Evolutionary conservation across 129 eudicot species (phyloP).

Genomic region (Heracleum sosnowskyi): DNA sequence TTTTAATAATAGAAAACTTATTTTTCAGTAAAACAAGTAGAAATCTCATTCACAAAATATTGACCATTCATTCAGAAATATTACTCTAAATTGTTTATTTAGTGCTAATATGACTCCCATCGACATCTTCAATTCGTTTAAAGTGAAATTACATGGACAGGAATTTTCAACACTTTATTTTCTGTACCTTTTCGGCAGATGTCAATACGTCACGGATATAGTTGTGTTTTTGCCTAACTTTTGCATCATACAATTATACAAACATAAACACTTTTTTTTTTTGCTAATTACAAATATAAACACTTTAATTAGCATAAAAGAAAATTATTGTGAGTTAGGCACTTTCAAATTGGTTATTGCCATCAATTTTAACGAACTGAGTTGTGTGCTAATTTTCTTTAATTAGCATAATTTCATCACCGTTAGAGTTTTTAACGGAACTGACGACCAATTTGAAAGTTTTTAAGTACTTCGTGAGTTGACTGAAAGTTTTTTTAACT

Average conservation of each 20-base stretch:
- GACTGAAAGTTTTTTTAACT: no score
- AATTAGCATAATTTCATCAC: no score
- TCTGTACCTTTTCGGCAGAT: neutral
- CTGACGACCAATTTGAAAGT: no score
- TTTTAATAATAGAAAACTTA: no score
- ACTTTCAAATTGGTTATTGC: no score
- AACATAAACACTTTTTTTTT: neutral
- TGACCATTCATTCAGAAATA: neutral
- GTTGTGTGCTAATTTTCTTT: no score
- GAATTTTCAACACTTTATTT: neutral
- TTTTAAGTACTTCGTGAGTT: no score
- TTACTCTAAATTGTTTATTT: neutral
- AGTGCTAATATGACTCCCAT: constrained; percentile 1
- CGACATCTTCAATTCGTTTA: neutral
- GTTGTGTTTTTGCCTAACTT: neutral
- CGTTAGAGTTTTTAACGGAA: no score
- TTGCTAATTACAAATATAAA: neutral
- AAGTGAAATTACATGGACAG: constrained; percentile 8
- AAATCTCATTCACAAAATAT: neutral
- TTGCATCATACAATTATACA: neutral
- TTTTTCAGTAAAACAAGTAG: no score
- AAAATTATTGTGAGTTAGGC: no score
- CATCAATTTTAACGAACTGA: no score
- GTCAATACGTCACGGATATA: neutral
- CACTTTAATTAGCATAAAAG: no score